A percentile compares a stretch with the other conserved stretches of the same genome.
phyloP scores from a whole-genome alignment of 257 asterid genomes.

The Solanum ahanhuiri region DNA sequence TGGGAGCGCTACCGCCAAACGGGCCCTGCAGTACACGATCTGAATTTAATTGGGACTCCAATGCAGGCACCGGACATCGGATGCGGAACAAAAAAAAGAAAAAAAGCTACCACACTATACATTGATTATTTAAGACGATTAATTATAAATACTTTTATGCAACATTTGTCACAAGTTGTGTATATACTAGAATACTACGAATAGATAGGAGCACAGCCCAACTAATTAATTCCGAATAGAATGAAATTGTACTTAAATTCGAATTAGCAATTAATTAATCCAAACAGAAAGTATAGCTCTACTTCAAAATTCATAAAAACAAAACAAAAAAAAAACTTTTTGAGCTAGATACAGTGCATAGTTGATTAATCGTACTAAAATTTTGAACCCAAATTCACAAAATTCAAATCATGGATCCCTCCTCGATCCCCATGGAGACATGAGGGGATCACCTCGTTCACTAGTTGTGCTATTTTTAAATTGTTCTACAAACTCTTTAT shows the following conservation, averaged over 20 bases:
- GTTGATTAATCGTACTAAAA: background rate
- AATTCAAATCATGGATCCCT: background rate
- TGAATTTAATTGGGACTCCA: too few species aligned
- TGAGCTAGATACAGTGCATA: background rate
- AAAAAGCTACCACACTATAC: background rate
- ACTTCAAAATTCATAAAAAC: background rate
- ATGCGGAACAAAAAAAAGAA: background rate
- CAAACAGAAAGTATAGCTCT: background rate
- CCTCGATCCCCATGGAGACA: background rate
- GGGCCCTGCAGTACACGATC: fast-evolving
- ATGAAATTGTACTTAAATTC: background rate
- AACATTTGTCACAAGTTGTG: background rate
- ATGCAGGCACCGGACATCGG: fast-evolving
- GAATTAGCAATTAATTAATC: background rate
- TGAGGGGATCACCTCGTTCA: background rate
- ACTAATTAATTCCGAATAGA: background rate
- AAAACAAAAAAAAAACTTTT: background rate
- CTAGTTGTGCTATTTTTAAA: background rate
- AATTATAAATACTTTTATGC: background rate
- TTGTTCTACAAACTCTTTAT: background rate
- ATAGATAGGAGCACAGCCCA: background rate
- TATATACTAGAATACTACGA: background rate
- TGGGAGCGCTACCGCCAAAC: background rate
- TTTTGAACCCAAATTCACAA: background rate
- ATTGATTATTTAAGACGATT: background rate